These are phyloP conservation scores for Orbilia brochopaga DNA, from an alignment of 2,329 filamentous ascomycete genomes.

Conservation along the genomic window DNA sequence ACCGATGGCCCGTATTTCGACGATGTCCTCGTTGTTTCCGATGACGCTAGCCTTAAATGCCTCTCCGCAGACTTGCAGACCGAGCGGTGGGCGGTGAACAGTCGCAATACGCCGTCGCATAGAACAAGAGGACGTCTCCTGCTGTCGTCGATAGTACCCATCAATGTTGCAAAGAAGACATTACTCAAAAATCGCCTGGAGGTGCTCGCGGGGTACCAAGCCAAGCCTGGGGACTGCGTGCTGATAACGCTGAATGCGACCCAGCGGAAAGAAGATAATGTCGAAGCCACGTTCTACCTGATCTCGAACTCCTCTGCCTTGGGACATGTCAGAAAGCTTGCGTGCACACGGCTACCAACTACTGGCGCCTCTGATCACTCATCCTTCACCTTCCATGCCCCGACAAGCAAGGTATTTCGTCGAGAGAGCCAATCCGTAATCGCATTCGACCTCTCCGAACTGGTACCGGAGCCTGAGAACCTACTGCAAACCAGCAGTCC, in stretches of 20 bases:
- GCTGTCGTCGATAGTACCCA: conserved; percentile 30
- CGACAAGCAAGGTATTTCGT: conserved; percentile 37
- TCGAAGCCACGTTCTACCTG: conserved; percentile 40
- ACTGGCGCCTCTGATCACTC: conserved; percentile 17
- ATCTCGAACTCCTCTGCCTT: conserved; percentile 39
- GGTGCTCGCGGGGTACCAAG: conserved; percentile 38
- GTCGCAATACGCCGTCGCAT: conserved; percentile 48
- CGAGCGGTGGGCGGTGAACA: conserved; percentile 46
- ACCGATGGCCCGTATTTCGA: conserved; percentile 13
- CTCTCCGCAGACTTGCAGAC: conserved; percentile 44
- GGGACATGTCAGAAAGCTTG: conserved; percentile 34
- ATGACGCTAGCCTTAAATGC: conserved; percentile 46
- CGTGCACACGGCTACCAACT: conserved; percentile 22
- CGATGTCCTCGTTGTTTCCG: conserved; percentile 47
- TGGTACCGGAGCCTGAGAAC: conserved; percentile 39
- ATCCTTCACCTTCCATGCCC: conserved; percentile 38
- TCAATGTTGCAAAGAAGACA: conserved; percentile 42
- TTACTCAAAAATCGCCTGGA: conserved; percentile 39
- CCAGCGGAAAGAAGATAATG: conserved; percentile 40
- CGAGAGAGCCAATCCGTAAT: conserved; percentile 27
- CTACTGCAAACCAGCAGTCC: conserved; percentile 27
- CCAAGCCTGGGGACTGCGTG: conserved; percentile 36
- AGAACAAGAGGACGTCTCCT: conserved; percentile 37
- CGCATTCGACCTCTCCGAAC: conserved; percentile 42
- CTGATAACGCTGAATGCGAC: conserved; percentile 28